phyloP scores from a whole-genome alignment of 495 filamentous ascomycete species.

The Melanomma pulvis-pyrius region DNA sequence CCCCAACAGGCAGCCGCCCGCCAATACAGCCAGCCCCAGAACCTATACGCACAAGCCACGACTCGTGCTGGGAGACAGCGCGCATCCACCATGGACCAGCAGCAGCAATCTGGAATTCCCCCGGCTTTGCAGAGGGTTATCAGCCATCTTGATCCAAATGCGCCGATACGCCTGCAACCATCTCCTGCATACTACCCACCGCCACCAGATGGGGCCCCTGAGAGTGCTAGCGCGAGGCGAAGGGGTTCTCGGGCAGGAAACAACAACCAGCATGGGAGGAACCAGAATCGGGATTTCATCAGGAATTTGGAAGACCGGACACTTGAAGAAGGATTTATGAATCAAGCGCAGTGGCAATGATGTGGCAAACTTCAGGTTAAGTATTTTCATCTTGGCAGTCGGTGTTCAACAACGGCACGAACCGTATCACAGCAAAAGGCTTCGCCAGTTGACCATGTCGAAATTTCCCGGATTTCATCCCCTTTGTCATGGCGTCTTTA shows the following conservation, averaged over 20 bases:
- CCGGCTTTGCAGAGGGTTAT: slow-evolving; percentile 93
- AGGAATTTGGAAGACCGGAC: slow-evolving; percentile 91
- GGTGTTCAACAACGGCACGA: background rate
- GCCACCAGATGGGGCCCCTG: slow-evolving; percentile 80
- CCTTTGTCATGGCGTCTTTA: slow-evolving; percentile 9
- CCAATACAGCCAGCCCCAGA: slow-evolving; percentile 69
- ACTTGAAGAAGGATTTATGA: slow-evolving; percentile 80
- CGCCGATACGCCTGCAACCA: slow-evolving; percentile 91
- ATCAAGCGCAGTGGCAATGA: slow-evolving; percentile 67
- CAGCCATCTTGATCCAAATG: slow-evolving; percentile 92
- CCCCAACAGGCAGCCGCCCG: slow-evolving; percentile 61
- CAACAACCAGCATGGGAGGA: slow-evolving; percentile 55
- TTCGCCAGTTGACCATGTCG: slow-evolving; percentile 7
- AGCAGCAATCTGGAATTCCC: slow-evolving; percentile 81
- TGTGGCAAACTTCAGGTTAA: background rate
- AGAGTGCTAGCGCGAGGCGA: slow-evolving; percentile 68
- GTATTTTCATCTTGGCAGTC: slow-evolving; percentile 9
- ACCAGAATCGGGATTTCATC: slow-evolving; percentile 81
- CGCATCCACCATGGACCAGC: slow-evolving; percentile 93
- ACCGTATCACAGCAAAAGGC: background rate
- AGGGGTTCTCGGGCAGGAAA: slow-evolving; percentile 74
- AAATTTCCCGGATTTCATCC: slow-evolving; percentile 14
- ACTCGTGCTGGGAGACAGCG: slow-evolving; percentile 82
- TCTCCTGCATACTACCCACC: slow-evolving; percentile 98
- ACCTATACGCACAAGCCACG: slow-evolving; percentile 84